A percentile compares a stretch with the other conserved stretches of the same genome.
Conservation (phyloP, 1,139 yeast species). For the Arxiozyma bovina region DNA sequence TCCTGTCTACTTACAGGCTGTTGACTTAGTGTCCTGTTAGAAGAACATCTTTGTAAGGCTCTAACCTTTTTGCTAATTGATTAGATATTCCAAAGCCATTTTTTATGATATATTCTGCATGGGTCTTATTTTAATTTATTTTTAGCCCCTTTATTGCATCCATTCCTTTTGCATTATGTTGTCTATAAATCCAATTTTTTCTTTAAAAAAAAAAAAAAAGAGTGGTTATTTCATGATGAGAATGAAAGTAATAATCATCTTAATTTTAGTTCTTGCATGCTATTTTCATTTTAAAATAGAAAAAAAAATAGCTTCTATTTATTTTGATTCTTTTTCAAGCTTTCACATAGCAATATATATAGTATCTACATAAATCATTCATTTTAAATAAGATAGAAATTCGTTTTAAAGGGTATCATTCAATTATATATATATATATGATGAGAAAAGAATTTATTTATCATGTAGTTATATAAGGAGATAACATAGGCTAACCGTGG, state of each 20-base stretch:
- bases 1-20: slow-evolving; percentile 13
- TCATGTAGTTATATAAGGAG: not conserved
- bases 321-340: too few species aligned
- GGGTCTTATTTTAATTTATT: not conserved
- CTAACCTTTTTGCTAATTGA: not conserved
- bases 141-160: not conserved
- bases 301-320: not conserved
- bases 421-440: not conserved
- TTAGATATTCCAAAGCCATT: not conserved
- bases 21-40: not conserved
- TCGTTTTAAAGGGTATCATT: not conserved
- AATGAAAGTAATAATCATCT: not conserved
- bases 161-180: not conserved
- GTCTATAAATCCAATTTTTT: not conserved
- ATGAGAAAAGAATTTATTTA: not conserved
- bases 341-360: too few species aligned
- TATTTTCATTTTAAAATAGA: too few species aligned
- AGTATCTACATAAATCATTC: too few species aligned
- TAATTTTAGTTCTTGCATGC: not conserved
- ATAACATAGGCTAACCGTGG: not conserved
- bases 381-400: too few species aligned
- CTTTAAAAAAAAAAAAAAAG: too few species aligned
- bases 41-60: not conserved
- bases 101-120: not conserved
- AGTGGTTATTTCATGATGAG: not conserved